A percentile compares a stretch with the other conserved stretches of the same genome.
Conservation (phyloP, 345 rosid genomes). For the Dipteronia dyeriana region DNA sequence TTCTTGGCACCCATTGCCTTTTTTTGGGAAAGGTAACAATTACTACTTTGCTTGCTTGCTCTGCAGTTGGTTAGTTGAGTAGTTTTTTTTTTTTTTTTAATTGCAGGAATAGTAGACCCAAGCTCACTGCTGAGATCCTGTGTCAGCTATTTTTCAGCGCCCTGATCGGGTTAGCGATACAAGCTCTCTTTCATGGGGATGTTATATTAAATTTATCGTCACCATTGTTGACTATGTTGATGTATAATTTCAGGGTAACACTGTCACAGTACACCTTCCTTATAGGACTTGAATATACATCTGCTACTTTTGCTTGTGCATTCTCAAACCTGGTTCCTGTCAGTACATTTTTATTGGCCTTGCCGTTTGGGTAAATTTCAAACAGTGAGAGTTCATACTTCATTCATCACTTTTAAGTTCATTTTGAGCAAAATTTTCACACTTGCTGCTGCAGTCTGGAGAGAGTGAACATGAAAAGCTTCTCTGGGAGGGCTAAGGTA, state of each 20-base stretch:
- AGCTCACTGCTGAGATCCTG: conserved; percentile 46
- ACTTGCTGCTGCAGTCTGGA: conserved; percentile 41
- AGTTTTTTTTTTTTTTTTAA: background rate
- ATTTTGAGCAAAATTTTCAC: background rate
- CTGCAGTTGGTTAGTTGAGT: background rate
- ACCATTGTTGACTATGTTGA: background rate
- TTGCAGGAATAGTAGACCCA: conserved; percentile 61
- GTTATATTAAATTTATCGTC: too few species aligned
- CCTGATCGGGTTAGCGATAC: conserved; percentile 55
- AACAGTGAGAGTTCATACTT: background rate
- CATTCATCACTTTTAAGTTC: background rate
- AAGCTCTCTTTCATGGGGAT: background rate
- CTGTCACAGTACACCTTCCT: conserved; percentile 70
- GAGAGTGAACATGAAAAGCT: conserved; percentile 48
- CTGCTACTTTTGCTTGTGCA: conserved; percentile 65
- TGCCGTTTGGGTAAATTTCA: conserved; percentile 50
- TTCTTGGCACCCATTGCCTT: conserved; percentile 69
- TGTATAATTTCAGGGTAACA: conserved; percentile 48
- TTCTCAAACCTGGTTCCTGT: conserved; percentile 66
- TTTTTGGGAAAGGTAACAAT: conserved; percentile 64
- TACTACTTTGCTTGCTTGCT: background rate
- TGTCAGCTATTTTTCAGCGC: conserved; percentile 65
- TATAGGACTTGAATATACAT: conserved; percentile 67
- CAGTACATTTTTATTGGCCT: conserved; percentile 60
- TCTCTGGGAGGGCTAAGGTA: conserved; percentile 44